Evolutionary conservation across 1,284 basidiomycete species (phyloP).

Genomic region (Fomitopsis palustris): DNA sequence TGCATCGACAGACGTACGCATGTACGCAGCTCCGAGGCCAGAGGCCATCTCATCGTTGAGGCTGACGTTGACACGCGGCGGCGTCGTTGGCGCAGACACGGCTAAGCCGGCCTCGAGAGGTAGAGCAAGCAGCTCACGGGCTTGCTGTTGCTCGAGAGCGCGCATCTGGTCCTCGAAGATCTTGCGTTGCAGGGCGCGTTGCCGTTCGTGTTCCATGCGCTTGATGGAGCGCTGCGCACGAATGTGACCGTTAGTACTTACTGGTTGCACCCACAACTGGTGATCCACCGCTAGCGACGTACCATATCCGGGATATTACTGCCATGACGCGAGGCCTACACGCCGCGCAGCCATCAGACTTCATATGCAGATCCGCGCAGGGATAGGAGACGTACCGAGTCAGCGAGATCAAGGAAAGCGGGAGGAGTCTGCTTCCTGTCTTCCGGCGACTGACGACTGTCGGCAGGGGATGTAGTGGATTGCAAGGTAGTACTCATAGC

Average conservation of each 20-base stretch:
- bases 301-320: constrained; percentile 77
- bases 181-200: constrained; percentile 81
- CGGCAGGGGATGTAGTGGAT: constrained; percentile 64
- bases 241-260: constrained; percentile 10
- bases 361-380: constrained; percentile 18
- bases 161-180: constrained; percentile 94
- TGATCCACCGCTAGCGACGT: constrained; percentile 54
- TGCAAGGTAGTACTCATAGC: constrained; percentile 70
- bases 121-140: constrained; percentile 74
- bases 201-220: constrained; percentile 86
- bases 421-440: constrained; percentile 81
- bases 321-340: constrained; percentile 74
- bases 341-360: constrained; percentile 7
- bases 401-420: constrained; percentile 85
- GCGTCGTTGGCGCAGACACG: constrained; percentile 79
- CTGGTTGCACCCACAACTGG: not conserved
- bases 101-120: constrained; percentile 67
- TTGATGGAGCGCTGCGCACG: constrained; percentile 75
- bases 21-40: constrained; percentile 38
- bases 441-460: constrained; percentile 61
- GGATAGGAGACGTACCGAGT: constrained; percentile 61
- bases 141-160: constrained; percentile 87
- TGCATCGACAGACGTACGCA: constrained; percentile 50
- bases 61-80: constrained; percentile 68
- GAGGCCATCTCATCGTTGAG: constrained; percentile 44